Base-by-base conservation (phyloP, 1,284 basidiomycete genomes). In the Ceratobasidium sp. region DNA sequence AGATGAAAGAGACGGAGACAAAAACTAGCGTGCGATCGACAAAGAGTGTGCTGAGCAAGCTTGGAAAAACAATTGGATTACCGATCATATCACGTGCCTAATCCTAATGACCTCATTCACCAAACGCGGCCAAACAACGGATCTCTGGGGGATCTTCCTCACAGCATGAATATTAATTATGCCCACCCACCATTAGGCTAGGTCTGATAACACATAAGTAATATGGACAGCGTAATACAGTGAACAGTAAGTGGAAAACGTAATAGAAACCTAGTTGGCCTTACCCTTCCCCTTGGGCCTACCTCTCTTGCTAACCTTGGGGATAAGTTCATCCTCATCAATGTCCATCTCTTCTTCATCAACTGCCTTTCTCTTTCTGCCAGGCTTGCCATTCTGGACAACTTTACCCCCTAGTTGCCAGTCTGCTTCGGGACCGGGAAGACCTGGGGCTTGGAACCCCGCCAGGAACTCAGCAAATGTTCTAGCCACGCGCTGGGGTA, bases 61-160 rank as follows among this genome's bases (percentile, higher is more conserved):
- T 33, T 30, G 23, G 62, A 64, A 71, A 74, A 74, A 74, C 33
- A 48, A 74, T 64, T 74, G 71, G 71, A 74, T 74, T 64, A 64
- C 71, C 2, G 71, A 74, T 74, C 46, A 38, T 16, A n/a, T 44
- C 71, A 60, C 71, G 57, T 52, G 46, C 35, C 60, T 2, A 38
- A 64, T 64, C 35, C 60, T 2, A 38, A 64, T 64, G 60, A 64
- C 38, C 60, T 64, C 60, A 64, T 64, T 10, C 35, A 10, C 30
- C 57, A 60, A 60, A 14, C 57, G 38, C 35, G 57, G 2, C 18
- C 57, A 60, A 60, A 35, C 33, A 12, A 14, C 38, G 7, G 14
- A 10, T 33, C n/a, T 18, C 10, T 27, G 55, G 2, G 55, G 2
- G 18, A 59, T 27, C 27, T 16, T 52, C 50, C n/a, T 52, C 18